Evolutionary conservation across 176 grass and related monocot species (phyloP).

Genomic region (Aechmea fasciata): DNA sequence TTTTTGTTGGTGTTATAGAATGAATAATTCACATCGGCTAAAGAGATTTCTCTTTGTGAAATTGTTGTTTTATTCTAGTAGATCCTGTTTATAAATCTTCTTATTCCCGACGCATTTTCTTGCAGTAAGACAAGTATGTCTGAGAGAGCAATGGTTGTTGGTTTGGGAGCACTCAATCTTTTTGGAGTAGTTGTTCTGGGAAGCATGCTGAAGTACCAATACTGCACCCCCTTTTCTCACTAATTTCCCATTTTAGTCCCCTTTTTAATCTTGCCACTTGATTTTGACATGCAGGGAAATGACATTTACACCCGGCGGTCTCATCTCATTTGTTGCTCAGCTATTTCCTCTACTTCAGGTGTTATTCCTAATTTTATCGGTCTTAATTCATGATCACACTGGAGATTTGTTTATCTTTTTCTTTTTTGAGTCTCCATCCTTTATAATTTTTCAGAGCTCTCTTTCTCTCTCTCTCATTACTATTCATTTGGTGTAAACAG

Average conservation of each 20-base stretch:
- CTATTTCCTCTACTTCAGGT: constrained; percentile 90
- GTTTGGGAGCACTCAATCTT: constrained; percentile 90
- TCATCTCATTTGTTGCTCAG: constrained; percentile 69
- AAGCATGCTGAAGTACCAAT: constrained; percentile 74
- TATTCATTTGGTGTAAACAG: neutral
- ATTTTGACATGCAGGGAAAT: constrained; percentile 61
- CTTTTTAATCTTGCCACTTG: constrained; percentile 23
- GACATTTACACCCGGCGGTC: constrained; percentile 51
- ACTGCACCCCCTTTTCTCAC: constrained; percentile 13
- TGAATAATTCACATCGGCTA: neutral
- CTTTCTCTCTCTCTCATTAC: neutral
- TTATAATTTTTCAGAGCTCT: too few species aligned
- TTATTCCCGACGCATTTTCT: constrained; percentile 22
- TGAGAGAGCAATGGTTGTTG: constrained; percentile 85
- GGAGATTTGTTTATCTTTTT: too few species aligned
- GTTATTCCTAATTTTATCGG: neutral
- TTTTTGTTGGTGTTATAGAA: neutral
- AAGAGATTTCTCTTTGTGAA: neutral
- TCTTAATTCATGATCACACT: too few species aligned
- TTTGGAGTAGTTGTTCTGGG: constrained; percentile 86
- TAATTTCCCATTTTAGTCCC: constrained; percentile 10
- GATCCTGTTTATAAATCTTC: neutral
- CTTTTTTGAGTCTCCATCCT: too few species aligned
- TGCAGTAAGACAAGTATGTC: constrained; percentile 73
- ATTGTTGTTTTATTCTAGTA: neutral